A percentile compares a stretch with the other conserved stretches of the same genome.
phyloP scores from a whole-genome alignment of 1,139 yeast genomes.

The Debaryomyces subglobosus region DNA sequence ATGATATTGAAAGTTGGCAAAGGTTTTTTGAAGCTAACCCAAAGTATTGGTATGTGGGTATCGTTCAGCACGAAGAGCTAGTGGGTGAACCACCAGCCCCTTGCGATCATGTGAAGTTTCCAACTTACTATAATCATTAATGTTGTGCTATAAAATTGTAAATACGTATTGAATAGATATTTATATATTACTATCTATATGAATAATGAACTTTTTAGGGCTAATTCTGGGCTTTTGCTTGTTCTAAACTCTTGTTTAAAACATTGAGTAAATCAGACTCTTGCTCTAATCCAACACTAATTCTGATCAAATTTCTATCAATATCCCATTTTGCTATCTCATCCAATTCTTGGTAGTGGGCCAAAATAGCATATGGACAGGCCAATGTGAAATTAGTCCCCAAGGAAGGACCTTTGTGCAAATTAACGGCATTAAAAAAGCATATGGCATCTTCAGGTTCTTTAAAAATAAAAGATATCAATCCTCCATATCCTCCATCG shows the following conservation, averaged over 20 bases:
- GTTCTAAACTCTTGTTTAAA: constrained; percentile 61
- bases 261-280: constrained; percentile 55
- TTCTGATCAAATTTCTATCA: constrained; percentile 75
- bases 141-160: neutral
- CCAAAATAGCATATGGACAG: constrained; percentile 88
- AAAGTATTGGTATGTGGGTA: constrained; percentile 69
- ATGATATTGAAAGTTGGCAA: constrained; percentile 52
- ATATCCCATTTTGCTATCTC: constrained; percentile 86
- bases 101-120: constrained; percentile 41
- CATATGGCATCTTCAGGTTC: constrained; percentile 65
- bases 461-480: constrained; percentile 75
- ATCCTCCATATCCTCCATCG: constrained; percentile 92
- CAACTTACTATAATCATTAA: constrained; percentile 21
- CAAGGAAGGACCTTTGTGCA: constrained; percentile 92
- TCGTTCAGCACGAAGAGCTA: constrained; percentile 45
- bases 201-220: neutral
- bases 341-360: constrained; percentile 84
- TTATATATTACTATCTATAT: constrained; percentile 3
- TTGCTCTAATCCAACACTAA: constrained; percentile 83
- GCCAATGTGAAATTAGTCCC: constrained; percentile 94
- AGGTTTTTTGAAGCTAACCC: constrained; percentile 47
- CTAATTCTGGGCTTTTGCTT: constrained; percentile 35
- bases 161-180: neutral
- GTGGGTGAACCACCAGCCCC: constrained; percentile 40
- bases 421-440: constrained; percentile 73